Evolutionary conservation across 306 rosid genomes (phyloP).

Genomic region (Alnus glutinosa): DNA sequence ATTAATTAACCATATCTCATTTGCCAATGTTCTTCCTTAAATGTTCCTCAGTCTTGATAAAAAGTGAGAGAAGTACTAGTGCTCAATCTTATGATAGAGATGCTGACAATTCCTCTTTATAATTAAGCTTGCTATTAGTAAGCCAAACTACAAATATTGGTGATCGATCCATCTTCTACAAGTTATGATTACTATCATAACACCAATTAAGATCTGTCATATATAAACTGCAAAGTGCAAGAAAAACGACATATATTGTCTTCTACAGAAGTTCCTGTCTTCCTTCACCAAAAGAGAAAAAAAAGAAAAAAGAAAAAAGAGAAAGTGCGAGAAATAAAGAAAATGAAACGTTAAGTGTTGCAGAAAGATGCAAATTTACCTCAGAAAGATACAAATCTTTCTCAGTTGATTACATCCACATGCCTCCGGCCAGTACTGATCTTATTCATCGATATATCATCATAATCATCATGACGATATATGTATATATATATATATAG

Average conservation of each 20-base stretch:
- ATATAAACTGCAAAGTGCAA: background rate
- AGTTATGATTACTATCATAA: no score
- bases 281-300: background rate
- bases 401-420: background rate
- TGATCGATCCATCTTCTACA: no score
- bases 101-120: background rate
- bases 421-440: background rate
- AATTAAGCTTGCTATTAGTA: background rate
- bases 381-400: constrained; percentile 6
- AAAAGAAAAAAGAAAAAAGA: no score
- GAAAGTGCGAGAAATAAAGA: background rate
- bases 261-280: background rate
- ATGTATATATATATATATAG: background rate
- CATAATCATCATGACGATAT: background rate
- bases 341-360: constrained; percentile 10
- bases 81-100: background rate
- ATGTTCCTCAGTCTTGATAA: background rate
- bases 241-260: background rate
- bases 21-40: background rate
- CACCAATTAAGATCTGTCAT: no score
- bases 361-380: constrained; percentile 33
- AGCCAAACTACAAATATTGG: no score
- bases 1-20: background rate
- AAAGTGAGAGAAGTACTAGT: background rate
- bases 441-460: background rate